Evolutionary conservation across 2,329 filamentous ascomycete species (phyloP).

Genomic region (Bipolaris victoriae): DNA sequence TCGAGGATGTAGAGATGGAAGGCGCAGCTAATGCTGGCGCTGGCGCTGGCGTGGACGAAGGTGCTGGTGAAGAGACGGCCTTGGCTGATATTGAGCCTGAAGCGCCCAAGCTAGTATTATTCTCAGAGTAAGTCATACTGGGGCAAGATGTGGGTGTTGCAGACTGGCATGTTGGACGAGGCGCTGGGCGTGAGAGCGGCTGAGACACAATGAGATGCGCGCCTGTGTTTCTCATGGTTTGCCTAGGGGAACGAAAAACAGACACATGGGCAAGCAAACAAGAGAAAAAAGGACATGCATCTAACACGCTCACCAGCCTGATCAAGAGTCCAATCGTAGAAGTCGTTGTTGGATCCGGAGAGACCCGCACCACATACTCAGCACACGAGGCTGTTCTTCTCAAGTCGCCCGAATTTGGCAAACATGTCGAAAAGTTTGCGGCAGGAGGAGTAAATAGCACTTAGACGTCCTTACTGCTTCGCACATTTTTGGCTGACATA

Average conservation of each 20-base stretch:
- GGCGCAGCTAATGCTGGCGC: conserved; percentile 23
- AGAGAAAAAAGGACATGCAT: conserved; percentile 8
- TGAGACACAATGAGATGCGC: background rate
- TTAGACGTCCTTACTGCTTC: too few relatives aligned
- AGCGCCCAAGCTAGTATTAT: conserved; percentile 49
- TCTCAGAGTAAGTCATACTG: conserved; percentile 52
- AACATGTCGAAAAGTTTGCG: conserved; percentile 66
- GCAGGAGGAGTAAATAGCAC: conserved; percentile 60
- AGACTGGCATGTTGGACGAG: background rate
- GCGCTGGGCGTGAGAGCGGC: background rate
- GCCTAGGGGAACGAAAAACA: background rate
- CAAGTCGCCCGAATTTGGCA: conserved; percentile 76
- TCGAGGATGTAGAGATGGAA: conserved; percentile 59
- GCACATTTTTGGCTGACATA: background rate
- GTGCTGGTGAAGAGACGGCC: conserved; percentile 38
- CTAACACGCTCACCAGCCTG: conserved; percentile 45
- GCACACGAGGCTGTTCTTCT: conserved; percentile 80
- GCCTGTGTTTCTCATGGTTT: background rate
- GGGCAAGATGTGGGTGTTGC: background rate
- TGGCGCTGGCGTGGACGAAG: conserved; percentile 7
- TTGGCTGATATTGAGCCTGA: conserved; percentile 54
- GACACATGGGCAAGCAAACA: background rate
- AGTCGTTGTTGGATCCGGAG: conserved; percentile 57
- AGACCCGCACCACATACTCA: conserved; percentile 67
- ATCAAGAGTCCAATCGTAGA: conserved; percentile 58